Evolutionary conservation across 805 yeast species (phyloP).

Genomic region (Millerozyma acaciae): DNA sequence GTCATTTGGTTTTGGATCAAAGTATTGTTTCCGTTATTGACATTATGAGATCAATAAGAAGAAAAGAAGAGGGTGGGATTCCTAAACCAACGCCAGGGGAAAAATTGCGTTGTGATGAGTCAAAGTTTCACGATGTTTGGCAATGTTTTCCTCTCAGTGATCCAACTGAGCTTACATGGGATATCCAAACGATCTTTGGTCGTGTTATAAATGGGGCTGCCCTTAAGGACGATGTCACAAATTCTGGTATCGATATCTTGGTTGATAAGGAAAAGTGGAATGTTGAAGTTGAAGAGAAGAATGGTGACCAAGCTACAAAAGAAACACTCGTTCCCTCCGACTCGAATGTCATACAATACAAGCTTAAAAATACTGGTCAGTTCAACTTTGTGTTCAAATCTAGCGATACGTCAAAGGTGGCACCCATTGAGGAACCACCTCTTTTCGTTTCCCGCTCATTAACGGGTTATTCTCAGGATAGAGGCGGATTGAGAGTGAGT

Average conservation of each 20-base stretch:
- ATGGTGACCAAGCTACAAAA: neutral
- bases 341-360: slow-evolving; percentile 11
- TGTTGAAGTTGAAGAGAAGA: slow-evolving; percentile 15
- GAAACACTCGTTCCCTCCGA: neutral
- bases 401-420: slow-evolving; percentile 40
- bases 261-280: slow-evolving; percentile 47
- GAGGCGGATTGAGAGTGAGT: slow-evolving; percentile 82
- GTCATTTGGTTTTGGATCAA: slow-evolving; percentile 57
- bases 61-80: slow-evolving; percentile 57
- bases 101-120: slow-evolving; percentile 66
- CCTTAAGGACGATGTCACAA: slow-evolving; percentile 41
- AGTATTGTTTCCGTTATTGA: slow-evolving; percentile 70
- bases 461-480: slow-evolving; percentile 88
- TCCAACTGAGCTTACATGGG: slow-evolving; percentile 43
- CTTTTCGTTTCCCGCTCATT: slow-evolving; percentile 76
- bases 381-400: slow-evolving; percentile 43
- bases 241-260: slow-evolving; percentile 44
- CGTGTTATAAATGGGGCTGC: slow-evolving; percentile 61
- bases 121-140: slow-evolving; percentile 55
- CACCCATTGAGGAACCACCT: slow-evolving; percentile 56
- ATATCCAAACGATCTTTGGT: slow-evolving; percentile 68
- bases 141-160: slow-evolving; percentile 78
- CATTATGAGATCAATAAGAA: slow-evolving; percentile 61
- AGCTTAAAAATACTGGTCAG: slow-evolving; percentile 13
- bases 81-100: slow-evolving; percentile 77